These are phyloP conservation scores for Fusarium tuaranense DNA, from an alignment of 2,329 filamentous ascomycete species.

Conservation along the genomic window DNA sequence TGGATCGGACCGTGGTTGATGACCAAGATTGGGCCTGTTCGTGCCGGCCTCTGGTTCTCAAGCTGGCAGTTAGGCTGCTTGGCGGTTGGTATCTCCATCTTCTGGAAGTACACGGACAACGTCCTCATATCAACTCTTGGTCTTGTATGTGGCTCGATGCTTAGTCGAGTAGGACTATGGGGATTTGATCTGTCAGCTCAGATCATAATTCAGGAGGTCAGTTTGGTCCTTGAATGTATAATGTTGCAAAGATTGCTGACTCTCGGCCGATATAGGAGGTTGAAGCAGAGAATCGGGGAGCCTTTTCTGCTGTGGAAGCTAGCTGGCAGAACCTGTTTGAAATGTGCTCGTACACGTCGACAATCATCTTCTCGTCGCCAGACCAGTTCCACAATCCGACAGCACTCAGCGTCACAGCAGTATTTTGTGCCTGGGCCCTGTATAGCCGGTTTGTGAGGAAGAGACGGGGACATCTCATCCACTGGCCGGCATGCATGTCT, in stretches of 20 bases:
- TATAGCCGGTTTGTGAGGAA: constrained; percentile 48
- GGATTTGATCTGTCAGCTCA: constrained; percentile 72
- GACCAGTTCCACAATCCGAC: constrained; percentile 74
- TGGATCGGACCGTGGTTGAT: constrained; percentile 69
- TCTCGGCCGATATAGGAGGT: constrained; percentile 58
- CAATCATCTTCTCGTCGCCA: constrained; percentile 72
- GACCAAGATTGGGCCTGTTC: constrained; percentile 65
- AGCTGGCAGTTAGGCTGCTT: constrained; percentile 74
- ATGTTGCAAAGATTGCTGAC: constrained; percentile 6
- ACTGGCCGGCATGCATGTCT: constrained; percentile 45
- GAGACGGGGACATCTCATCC: constrained; percentile 50
- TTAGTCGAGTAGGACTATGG: constrained; percentile 71
- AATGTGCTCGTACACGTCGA: constrained; percentile 73
- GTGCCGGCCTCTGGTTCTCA: constrained; percentile 78
- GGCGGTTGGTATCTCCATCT: constrained; percentile 56
- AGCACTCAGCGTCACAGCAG: constrained; percentile 66
- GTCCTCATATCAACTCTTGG: constrained; percentile 56
- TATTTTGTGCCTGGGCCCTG: constrained; percentile 49
- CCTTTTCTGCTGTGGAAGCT: constrained; percentile 76
- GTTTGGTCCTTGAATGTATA: neutral
- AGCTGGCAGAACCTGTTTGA: constrained; percentile 78
- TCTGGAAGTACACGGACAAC: constrained; percentile 49
- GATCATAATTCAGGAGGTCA: constrained; percentile 70
- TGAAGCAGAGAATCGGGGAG: constrained; percentile 67
- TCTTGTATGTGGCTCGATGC: constrained; percentile 61